Conservation (phyloP, 2,329 filamentous ascomycete species). For the Phyllosticta citrichinensis region DNA sequence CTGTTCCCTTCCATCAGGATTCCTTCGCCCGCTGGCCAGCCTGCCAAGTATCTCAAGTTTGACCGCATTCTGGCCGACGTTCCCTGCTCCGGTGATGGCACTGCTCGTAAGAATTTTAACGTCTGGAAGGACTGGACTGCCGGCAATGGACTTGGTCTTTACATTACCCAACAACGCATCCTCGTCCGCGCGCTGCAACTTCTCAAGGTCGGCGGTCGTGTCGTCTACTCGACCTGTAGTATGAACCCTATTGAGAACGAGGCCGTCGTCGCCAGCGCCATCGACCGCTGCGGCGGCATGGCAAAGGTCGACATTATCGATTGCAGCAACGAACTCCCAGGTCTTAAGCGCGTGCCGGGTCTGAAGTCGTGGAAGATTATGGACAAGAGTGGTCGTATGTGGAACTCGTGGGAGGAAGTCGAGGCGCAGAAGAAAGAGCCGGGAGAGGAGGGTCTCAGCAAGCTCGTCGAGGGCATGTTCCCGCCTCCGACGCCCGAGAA, state of each 20-base stretch:
- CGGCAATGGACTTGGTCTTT: conserved; percentile 75
- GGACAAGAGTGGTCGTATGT: conserved; percentile 72
- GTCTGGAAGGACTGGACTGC: conserved; percentile 95
- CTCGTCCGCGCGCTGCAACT: conserved; percentile 87
- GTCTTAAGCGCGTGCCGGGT: conserved; percentile 66
- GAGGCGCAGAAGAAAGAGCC: conserved; percentile 52
- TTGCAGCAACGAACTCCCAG: conserved; percentile 66
- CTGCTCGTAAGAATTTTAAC: conserved; percentile 81
- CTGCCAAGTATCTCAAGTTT: conserved; percentile 79
- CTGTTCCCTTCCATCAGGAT: conserved; percentile 88
- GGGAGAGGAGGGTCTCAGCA: conserved; percentile 44
- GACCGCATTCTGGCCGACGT: conserved; percentile 95
- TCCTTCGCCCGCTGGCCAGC: conserved; percentile 45
- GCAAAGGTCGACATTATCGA: conserved; percentile 77
- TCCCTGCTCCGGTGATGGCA: conserved; percentile 93
- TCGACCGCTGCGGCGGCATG: conserved; percentile 77
- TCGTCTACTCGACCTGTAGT: conserved; percentile 97
- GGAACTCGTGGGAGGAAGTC: conserved; percentile 75
- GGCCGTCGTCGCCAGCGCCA: conserved; percentile 77
- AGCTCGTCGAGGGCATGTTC: conserved; percentile 77
- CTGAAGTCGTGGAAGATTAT: conserved; percentile 81
- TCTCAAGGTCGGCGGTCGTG: conserved; percentile 86
- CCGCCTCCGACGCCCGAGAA: conserved; percentile 48
- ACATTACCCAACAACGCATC: conserved; percentile 80
- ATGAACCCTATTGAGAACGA: conserved; percentile 99